Evolutionary conservation across 768 basidiomycete genomes (phyloP).

Genomic region (Leccinum pellstonianum): DNA sequence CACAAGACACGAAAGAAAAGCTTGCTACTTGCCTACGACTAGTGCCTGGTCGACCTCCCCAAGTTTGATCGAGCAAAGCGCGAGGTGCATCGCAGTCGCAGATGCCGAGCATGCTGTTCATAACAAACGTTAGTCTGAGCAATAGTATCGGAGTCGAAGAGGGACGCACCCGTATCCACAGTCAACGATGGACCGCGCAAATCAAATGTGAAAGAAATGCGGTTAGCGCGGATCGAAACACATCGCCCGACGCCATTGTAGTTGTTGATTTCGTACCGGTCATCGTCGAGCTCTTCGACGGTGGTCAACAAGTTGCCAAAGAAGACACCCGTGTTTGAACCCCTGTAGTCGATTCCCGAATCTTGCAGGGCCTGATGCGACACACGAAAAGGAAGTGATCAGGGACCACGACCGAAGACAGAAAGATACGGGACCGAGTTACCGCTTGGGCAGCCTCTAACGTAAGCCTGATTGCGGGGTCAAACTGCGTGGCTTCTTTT

Average conservation of each 20-base stretch:
- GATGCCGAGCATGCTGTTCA: conserved; percentile 43
- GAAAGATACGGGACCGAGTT: not conserved
- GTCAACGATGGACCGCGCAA: conserved; percentile 49
- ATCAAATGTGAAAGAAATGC: conserved; percentile 37
- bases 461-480: conserved; percentile 32
- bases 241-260: conserved; percentile 32
- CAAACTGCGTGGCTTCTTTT: conserved; percentile 32
- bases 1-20: not conserved
- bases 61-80: conserved; percentile 40
- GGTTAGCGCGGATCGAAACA: conserved; percentile 32
- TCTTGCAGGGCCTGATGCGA: conserved; percentile 37
- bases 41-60: conserved; percentile 51
- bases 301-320: conserved; percentile 34
- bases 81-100: conserved; percentile 48
- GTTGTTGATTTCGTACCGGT: conserved; percentile 27
- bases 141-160: not conserved
- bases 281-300: conserved; percentile 29
- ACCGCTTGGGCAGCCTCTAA: conserved; percentile 34
- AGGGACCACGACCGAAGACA: not conserved
- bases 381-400: not conserved
- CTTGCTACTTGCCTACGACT: conserved; percentile 29
- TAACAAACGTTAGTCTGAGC: not conserved
- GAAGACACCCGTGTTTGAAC: conserved; percentile 42
- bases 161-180: conserved; percentile 33
- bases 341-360: conserved; percentile 47